Evolutionary conservation across 805 yeast genomes (phyloP), one percentile per base, ranked within the genome.

Genomic region (Dipodascopsis uninucleata): DNA sequence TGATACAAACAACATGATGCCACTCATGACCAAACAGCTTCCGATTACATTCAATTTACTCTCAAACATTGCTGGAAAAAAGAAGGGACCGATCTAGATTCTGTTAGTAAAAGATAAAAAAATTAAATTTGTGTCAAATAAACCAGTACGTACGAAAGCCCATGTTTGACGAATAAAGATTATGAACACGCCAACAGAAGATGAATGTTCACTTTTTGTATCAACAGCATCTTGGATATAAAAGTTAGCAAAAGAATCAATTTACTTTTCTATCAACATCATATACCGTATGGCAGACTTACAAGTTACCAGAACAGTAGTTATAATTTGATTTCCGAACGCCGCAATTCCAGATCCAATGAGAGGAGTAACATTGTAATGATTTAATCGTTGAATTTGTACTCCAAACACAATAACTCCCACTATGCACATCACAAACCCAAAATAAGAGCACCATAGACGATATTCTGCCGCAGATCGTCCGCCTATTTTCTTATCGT

Each of bases 71-170:
- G 36, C 31, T 5, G 64, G 64, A 41, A 61, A 61, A 47, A 58
- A 61, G 47, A 61, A 61, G n/a, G 65, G 65, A 10, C 61, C 64
- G 22, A 58, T 45, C n/a, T n/a, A n/a, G n/a, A n/a, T n/a, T n/a
- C n/a, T n/a, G n/a, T n/a, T n/a, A n/a, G n/a, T n/a, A n/a, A n/a
- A n/a, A n/a, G n/a, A n/a, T n/a, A n/a, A n/a, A n/a, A n/a, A n/a
- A n/a, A n/a, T n/a, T n/a, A n/a, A n/a, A n/a, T n/a, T n/a, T n/a
- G n/a, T n/a, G n/a, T n/a, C n/a, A n/a, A n/a, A n/a, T n/a, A n/a
- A n/a, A n/a, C n/a, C n/a, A n/a, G n/a, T n/a, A n/a, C n/a, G n/a
- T n/a, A n/a, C n/a, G 32, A 61, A 61, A 10, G 62, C 64, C 35
- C 51, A 49, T 8, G 43, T 26, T 28, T 60, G 63, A 31, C 65